phyloP scores from a whole-genome alignment of 2,329 filamentous ascomycete genomes.

The Diaporthe sp. region DNA sequence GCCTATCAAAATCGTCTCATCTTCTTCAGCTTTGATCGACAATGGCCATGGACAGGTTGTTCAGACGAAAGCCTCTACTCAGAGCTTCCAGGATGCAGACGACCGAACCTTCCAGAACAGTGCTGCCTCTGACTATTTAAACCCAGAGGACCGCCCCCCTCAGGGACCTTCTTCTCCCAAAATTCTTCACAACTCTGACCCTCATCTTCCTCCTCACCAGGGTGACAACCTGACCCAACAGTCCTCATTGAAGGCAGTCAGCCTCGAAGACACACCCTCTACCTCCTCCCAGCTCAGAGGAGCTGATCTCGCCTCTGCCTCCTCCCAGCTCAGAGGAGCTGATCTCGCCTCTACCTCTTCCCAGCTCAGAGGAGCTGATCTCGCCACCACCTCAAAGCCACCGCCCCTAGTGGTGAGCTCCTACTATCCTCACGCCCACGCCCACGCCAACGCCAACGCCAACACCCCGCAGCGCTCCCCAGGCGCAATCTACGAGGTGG shows the following conservation, averaged over 20 bases:
- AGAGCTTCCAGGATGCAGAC: neutral
- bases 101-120: neutral
- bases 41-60: slow-evolving; percentile 4
- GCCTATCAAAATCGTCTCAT: slow-evolving; percentile 16
- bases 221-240: neutral
- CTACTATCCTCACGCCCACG: neutral
- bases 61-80: neutral
- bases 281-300: neutral
- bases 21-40: neutral
- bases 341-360: neutral
- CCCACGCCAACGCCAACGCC: too few species aligned
- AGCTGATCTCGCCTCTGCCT: neutral
- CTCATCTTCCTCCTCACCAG: neutral
- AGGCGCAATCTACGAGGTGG: slow-evolving; percentile 31
- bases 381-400: neutral
- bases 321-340: neutral
- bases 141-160: too few species aligned
- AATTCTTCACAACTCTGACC: neutral
- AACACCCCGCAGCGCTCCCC: slow-evolving; percentile 10
- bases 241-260: neutral
- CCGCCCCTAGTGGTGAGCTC: neutral
- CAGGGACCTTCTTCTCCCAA: neutral
- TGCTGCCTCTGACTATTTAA: neutral
- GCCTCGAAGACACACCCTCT: neutral
- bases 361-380: neutral